Evolutionary conservation across 495 filamentous ascomycete species (phyloP), one percentile per base, ranked within the genome.

Genomic region (Bombardia bombarda): DNA sequence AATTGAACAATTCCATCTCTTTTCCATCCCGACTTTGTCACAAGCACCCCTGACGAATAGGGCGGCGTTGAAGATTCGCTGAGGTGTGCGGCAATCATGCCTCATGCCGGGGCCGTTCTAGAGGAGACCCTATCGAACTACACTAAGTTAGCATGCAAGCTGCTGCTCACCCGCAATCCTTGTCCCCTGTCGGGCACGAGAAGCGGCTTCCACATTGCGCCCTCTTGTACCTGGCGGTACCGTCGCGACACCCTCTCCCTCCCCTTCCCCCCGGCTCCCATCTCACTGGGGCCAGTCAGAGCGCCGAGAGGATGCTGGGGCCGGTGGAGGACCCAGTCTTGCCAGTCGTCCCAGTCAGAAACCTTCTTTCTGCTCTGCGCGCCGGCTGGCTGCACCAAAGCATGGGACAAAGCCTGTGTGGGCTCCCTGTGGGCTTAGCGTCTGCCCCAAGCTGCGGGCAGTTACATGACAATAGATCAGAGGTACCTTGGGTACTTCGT

Each of bases 131-230:
- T 12, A 7, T 7, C 35, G 10, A 24, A 20, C n/a, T 19, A n/a
- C n/a, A n/a, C n/a, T n/a, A n/a, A n/a, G n/a, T n/a, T n/a, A n/a
- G 33, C 47, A 40, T 49, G 47, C 47, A 40, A 28, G 46, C 34
- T 52, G 52, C 59, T 68, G 61, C 61, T 55, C 65, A 65, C 62
- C 63, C 63, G 63, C 58, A 59, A 66, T 65, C 60, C 57, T 55
- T 56, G 61, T 49, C 44, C 60, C 64, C 52, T 65, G 65, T 54
- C 47, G 51, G 51, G 48, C 47, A 49, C 36, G 41, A 50, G 50
- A 52, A 55, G 48, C 35, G 36, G 48, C 50, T 51, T 41, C 28
- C 35, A 39, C 39, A 26, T 37, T 37, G 46, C 31, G 46, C 46
- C 46, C 31, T 41, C 36, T 38, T 17, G 52, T 58, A 58, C 49